Base-by-base conservation (phyloP, 2,329 filamentous ascomycete species). In the Myriosclerotinia scirpicola region DNA sequence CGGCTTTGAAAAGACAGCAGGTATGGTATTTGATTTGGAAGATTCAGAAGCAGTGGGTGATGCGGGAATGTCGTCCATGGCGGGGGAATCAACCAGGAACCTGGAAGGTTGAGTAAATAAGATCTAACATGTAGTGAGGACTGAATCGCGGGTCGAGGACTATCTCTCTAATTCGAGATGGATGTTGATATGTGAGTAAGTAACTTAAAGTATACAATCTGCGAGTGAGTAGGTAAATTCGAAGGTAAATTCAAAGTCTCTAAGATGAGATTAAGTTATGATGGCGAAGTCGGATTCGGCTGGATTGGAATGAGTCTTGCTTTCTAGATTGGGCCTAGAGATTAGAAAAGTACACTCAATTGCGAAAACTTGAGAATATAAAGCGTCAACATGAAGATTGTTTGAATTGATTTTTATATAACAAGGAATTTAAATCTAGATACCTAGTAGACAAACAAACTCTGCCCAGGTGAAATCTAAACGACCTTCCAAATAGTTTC, bases 1-100 rank as follows among this genome's bases (percentile, higher is more conserved):
- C 5, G 62, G 66, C 54, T 75, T 76, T 12, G 73, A 73, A 53
- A 75, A 71, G n/a, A 75, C 67, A 15, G 70, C 67, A 1, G 69
- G 54, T 44, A 76, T 56, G 11, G 72, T 70, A 40, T 68, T 71
- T 34, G 69, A 67, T 38, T 69, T 67, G 4, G 74, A 71, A 46
- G 73, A 74, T 55, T 71, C 67, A 11, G 72, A 65, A 14, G 54
- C 56, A 4, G 63, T 60, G 15, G 63, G 63, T 48, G 63, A 65
- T 6, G 42, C 5, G 17, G 63, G 54, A 60, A 40, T 34, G n/a
- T 60, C 54, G 54, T 66, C 59, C 65, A 64, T 64, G 52, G 42
- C 60, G 58, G 63, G 46, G 36, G 34, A 50, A 53, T 52, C 54
- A 12, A 38, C 53, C 53, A 22, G 53, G 26, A 52, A 36, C 20